Evolutionary conservation across 1,284 basidiomycete genomes (phyloP).

Genomic region (Phenoliferia sp.): DNA sequence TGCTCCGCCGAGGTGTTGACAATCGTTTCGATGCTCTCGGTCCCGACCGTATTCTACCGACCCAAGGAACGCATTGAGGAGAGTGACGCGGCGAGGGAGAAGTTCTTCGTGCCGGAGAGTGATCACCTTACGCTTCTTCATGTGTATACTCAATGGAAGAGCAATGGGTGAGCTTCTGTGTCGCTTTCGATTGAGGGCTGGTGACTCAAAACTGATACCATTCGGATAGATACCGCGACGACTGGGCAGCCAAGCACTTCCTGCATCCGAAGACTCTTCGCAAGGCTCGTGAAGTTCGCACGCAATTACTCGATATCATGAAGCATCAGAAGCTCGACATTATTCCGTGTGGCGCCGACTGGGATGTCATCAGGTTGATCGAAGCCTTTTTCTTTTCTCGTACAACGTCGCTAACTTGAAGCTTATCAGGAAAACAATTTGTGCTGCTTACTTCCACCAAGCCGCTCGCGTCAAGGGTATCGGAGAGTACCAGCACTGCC

Average conservation of each 20-base stretch:
- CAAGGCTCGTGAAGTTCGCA: constrained; percentile 93
- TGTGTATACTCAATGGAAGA: constrained; percentile 97
- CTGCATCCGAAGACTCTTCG: constrained; percentile 91
- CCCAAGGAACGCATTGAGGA: constrained; percentile 54
- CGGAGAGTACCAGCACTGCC: constrained; percentile 95
- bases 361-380: constrained; percentile 71
- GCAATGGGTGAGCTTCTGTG: background rate
- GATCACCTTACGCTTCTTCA: constrained; percentile 94
- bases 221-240: constrained; percentile 67
- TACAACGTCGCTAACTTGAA: constrained; percentile 24
- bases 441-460: constrained; percentile 98
- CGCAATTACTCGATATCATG: constrained; percentile 97
- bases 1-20: constrained; percentile 93
- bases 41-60: constrained; percentile 61
- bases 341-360: constrained; percentile 87
- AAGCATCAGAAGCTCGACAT: constrained; percentile 92
- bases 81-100: constrained; percentile 96
- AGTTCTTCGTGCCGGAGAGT: constrained; percentile 97
- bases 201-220: too few relatives aligned
- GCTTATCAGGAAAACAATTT: constrained; percentile 78
- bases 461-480: constrained; percentile 97
- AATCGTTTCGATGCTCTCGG: constrained; percentile 97
- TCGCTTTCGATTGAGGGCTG: too few relatives aligned
- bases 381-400: constrained; percentile 39
- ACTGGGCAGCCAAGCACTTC: constrained; percentile 93